Base-by-base conservation (phyloP, 345 rosid genomes). In the Passiflora organensis region DNA sequence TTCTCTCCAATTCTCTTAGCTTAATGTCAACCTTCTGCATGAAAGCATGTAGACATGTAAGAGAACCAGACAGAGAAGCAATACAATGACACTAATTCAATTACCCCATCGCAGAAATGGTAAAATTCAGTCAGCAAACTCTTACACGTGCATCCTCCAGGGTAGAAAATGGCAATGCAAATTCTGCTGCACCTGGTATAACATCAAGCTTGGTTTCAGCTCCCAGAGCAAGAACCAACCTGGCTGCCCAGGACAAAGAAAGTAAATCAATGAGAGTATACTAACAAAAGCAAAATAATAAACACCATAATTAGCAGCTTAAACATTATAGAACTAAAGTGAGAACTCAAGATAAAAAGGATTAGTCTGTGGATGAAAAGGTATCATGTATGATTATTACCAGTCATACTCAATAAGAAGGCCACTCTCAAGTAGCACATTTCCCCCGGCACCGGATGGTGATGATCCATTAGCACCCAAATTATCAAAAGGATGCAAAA, bases 211-310 rank as follows among this genome's bases (percentile, higher is more conserved):
- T 88, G 42, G 90, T 44, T 81, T 84, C 90, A 82, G 98, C 87
- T 47, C 98, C 98, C 77, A 91, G 77, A 79, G 96, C 89, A 84
- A 91, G 95, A 78, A 91, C 98, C 95, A 91, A 68, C 98, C 96
- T 88, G 77, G 80, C 96, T 88, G 93, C 74, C 94, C 94, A 78
- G 53, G 61, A 77, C 47, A 68, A 83, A 63, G 64, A 57, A 66
- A 58, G 23, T 32, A 45, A 52, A 70, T 70, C 23, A 13, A 32
- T 9, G 62, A 38, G 22, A 34, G 21, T 10, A 44, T 6, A 20
- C 19, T 16, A n/a, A 20, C 5, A 44, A 9, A 5, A n/a, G 19
- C 48, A 44, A 10, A 18, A 16, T n/a, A 44, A 8, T 43, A 43
- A n/a, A 20, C 20, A 19, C 34, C 3, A 8, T 28, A n/a, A n/a